Percentiles rank a stretch among this genome's conserved stretches.
Evolutionary conservation across 495 filamentous ascomycete genomes (phyloP).

Genomic region (Tuber umbilicatum): DNA sequence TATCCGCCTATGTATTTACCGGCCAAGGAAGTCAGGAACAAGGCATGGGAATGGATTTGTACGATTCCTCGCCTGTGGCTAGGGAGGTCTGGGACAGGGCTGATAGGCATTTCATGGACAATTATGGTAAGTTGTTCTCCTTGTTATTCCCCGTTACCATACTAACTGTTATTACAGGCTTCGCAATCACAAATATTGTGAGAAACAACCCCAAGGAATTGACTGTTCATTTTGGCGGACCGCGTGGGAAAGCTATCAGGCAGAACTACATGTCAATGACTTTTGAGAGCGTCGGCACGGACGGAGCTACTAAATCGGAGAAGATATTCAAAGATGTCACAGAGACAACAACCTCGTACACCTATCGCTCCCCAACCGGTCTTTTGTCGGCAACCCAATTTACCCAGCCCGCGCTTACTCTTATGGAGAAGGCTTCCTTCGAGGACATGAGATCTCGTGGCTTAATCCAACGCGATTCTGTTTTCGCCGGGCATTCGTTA

Average conservation of each 20-base stretch:
- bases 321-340: slow-evolving; percentile 98
- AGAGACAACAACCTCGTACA: slow-evolving; percentile 87
- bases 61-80: slow-evolving; percentile 82
- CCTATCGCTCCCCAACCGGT: slow-evolving; percentile 90
- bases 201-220: slow-evolving; percentile 99
- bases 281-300: slow-evolving; percentile 87
- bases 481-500: slow-evolving; percentile 94
- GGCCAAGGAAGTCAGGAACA: slow-evolving; percentile 97
- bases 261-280: slow-evolving; percentile 99
- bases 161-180: slow-evolving; percentile 50
- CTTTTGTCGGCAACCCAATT: slow-evolving; percentile 97
- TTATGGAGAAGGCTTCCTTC: slow-evolving; percentile 99
- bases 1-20: slow-evolving; percentile 94
- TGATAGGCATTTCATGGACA: slow-evolving; percentile 96
- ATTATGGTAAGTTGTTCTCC: slow-evolving; percentile 66
- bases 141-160: neutral
- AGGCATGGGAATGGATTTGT: slow-evolving; percentile 99
- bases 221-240: slow-evolving; percentile 95
- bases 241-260: slow-evolving; percentile 91
- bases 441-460: slow-evolving; percentile 98
- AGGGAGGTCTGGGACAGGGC: slow-evolving; percentile 98
- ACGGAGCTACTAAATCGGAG: slow-evolving; percentile 91
- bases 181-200: slow-evolving; percentile 96
- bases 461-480: slow-evolving; percentile 89
- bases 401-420: slow-evolving; percentile 90